Evolutionary conservation across 805 yeast species (phyloP).

Genomic region (Sungouiella blattae): DNA sequence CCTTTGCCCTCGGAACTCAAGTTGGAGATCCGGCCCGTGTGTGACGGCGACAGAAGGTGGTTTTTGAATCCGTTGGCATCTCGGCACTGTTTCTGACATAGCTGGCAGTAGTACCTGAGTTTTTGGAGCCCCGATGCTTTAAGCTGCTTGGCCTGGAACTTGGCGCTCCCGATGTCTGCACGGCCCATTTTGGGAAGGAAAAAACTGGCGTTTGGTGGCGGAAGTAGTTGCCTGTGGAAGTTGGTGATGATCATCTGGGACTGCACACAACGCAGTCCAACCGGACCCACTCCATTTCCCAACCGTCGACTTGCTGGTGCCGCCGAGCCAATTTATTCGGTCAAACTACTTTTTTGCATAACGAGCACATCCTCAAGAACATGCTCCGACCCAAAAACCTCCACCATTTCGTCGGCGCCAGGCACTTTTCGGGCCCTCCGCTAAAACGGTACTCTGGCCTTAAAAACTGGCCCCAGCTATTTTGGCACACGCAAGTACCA

Average conservation of each 20-base stretch:
- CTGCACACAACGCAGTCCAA: too few relatives aligned
- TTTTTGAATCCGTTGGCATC: slow-evolving; percentile 95
- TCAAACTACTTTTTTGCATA: too few relatives aligned
- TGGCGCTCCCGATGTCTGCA: slow-evolving; percentile 48
- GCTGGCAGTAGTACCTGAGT: slow-evolving; percentile 83
- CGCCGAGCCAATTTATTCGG: too few relatives aligned
- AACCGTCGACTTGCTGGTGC: too few relatives aligned
- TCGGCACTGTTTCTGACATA: slow-evolving; percentile 89
- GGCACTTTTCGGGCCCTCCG: slow-evolving; percentile 21
- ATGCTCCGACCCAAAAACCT: too few relatives aligned
- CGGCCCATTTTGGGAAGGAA: slow-evolving; percentile 18
- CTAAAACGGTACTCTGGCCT: slow-evolving; percentile 28
- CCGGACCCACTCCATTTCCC: too few relatives aligned
- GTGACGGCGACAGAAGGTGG: slow-evolving; percentile 82
- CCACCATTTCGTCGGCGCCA: background rate
- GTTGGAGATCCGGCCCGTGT: slow-evolving; percentile 49
- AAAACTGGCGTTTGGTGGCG: background rate
- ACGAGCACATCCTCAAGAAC: too few relatives aligned
- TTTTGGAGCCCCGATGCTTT: slow-evolving; percentile 84
- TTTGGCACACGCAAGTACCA: slow-evolving; percentile 28
- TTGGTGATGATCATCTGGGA: slow-evolving; percentile 1
- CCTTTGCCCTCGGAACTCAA: slow-evolving; percentile 38
- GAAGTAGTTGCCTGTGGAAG: background rate
- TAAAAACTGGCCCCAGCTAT: slow-evolving; percentile 18
- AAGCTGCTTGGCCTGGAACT: slow-evolving; percentile 69